A percentile compares a stretch with the other conserved stretches of the same genome.
phyloP scores from a whole-genome alignment of 257 asterid species.

The Fraxinus excelsior region DNA sequence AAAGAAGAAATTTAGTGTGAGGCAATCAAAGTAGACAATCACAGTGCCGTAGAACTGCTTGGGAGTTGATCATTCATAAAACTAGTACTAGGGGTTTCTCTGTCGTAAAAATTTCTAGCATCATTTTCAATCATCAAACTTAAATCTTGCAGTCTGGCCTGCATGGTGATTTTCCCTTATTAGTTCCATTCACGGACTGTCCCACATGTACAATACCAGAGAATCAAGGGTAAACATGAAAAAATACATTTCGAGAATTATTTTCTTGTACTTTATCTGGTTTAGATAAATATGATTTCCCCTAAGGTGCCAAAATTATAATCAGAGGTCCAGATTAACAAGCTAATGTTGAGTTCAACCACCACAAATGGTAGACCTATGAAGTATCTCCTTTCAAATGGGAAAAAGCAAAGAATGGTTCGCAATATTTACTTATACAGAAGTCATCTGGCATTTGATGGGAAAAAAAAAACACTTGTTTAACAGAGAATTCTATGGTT shows the following conservation, averaged over 20 bases:
- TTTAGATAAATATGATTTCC: neutral
- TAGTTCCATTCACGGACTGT: constrained; percentile 22
- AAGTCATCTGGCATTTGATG: neutral
- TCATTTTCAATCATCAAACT: constrained; percentile 61
- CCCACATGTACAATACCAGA: constrained; percentile 17
- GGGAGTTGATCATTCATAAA: constrained; percentile 50
- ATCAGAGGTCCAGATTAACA: neutral
- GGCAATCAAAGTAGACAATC: constrained; percentile 12
- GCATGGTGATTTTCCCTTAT: constrained; percentile 35
- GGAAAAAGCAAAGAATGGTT: neutral
- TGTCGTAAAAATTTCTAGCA: constrained; percentile 49
- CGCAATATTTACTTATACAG: neutral
- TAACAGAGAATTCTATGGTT: neutral
- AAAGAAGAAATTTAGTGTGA: constrained; percentile 15
- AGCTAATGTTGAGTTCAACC: constrained; percentile 16
- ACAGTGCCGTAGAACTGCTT: constrained; percentile 60
- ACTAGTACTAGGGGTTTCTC: constrained; percentile 46
- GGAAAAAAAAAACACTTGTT: neutral
- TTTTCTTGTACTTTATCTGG: neutral
- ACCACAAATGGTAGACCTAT: constrained; percentile 5
- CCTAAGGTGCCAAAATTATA: constrained; percentile 9
- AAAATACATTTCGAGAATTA: neutral
- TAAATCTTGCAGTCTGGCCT: constrained; percentile 77
- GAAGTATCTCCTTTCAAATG: constrained; percentile 5
- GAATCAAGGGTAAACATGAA: constrained; percentile 13